Evolutionary conservation across 108 stramenopile species (phyloP).

Genomic region (Nannochloropsis granulata): DNA sequence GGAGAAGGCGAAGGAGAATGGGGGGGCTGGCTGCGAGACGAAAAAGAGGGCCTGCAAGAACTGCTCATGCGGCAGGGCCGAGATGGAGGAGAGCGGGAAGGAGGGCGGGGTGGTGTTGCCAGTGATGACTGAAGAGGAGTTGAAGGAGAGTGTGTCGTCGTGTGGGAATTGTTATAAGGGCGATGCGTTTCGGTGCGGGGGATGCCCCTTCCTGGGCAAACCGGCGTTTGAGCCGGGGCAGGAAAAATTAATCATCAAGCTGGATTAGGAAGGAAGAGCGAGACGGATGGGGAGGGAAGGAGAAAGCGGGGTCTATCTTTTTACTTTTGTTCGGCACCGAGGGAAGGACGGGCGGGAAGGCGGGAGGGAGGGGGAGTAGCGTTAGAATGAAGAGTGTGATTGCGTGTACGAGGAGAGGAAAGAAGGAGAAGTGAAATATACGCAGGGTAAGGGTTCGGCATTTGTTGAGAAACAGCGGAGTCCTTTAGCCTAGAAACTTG

Average conservation of each 20-base stretch:
- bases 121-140: not conserved
- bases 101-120: not conserved
- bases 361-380: not conserved
- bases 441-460: too few relatives aligned
- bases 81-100: slow-evolving; percentile 17
- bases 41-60: slow-evolving; percentile 64
- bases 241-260: slow-evolving; percentile 67
- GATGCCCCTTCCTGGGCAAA: slow-evolving; percentile 77
- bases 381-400: not conserved
- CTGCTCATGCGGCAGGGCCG: slow-evolving; percentile 78
- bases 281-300: not conserved
- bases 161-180: slow-evolving; percentile 88
- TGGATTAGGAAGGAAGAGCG: slow-evolving; percentile 7
- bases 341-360: not conserved
- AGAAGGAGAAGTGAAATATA: too few relatives aligned
- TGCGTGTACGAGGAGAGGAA: too few relatives aligned
- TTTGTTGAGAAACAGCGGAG: too few relatives aligned
- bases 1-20: not conserved
- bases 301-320: not conserved
- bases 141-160: slow-evolving; percentile 14
- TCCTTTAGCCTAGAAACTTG: too few relatives aligned
- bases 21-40: not conserved
- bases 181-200: slow-evolving; percentile 90
- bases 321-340: not conserved
- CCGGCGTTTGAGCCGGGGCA: slow-evolving; percentile 84